Evolutionary conservation across 2,329 filamentous ascomycete species (phyloP).

Genomic region (Kalaharituber pfeilii): DNA sequence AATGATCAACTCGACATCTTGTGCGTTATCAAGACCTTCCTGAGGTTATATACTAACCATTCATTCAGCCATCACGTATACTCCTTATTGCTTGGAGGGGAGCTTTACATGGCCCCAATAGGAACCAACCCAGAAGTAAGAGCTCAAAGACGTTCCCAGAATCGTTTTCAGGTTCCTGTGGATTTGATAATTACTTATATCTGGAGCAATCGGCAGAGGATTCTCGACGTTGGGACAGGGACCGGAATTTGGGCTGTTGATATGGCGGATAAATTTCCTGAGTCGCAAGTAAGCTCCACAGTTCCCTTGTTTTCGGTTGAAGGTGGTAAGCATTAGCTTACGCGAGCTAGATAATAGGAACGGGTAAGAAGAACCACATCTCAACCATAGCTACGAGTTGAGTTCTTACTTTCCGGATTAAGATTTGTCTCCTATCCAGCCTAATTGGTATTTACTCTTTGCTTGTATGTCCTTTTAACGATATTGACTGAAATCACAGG

Average conservation of each 20-base stretch:
- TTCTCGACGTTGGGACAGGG: conserved; percentile 25
- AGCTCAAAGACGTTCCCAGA: too few species aligned
- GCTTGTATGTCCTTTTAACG: neutral
- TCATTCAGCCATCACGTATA: conserved; percentile 21
- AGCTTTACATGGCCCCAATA: conserved; percentile 29
- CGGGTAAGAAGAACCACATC: neutral
- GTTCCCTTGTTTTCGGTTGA: neutral
- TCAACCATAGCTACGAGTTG: too few species aligned
- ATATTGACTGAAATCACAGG: neutral
- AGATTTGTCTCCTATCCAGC: conserved; percentile 22
- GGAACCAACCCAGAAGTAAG: conserved; percentile 19
- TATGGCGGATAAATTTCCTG: conserved; percentile 20
- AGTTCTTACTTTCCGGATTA: too few species aligned
- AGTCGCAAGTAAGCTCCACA: conserved; percentile 13
- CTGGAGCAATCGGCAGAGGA: conserved; percentile 17
- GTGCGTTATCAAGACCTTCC: conserved; percentile 5
- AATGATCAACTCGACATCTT: conserved; percentile 20
- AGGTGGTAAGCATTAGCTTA: too few species aligned
- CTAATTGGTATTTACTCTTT: conserved; percentile 13
- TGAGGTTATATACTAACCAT: neutral
- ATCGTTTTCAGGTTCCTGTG: too few species aligned
- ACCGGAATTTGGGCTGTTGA: conserved; percentile 27
- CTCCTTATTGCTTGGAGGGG: conserved; percentile 25
- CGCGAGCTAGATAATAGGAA: neutral
- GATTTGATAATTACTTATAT: conserved; percentile 9